Conservation (phyloP, 2,329 filamentous ascomycete species). For the Zasmidium cellare region DNA sequence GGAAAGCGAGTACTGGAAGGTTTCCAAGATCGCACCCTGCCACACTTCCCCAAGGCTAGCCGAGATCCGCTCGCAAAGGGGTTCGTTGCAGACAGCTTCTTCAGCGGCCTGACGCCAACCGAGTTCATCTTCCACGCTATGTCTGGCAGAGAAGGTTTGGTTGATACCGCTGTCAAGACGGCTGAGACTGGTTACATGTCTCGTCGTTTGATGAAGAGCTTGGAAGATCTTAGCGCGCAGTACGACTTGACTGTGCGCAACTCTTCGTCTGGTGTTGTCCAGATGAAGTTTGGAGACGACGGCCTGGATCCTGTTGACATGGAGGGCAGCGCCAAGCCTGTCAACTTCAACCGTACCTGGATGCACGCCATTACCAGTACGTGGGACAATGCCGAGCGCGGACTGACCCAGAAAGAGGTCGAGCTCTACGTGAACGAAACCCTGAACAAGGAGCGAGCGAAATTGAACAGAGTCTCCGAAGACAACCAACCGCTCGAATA, state of each 20-base stretch:
- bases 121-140: slow-evolving; percentile 99
- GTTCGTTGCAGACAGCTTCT: slow-evolving; percentile 97
- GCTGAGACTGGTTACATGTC: slow-evolving; percentile 99
- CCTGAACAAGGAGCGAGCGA: slow-evolving; percentile 66
- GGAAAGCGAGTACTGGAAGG: slow-evolving; percentile 90
- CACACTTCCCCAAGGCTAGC: slow-evolving; percentile 92
- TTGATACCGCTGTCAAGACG: slow-evolving; percentile 98
- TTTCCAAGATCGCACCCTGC: slow-evolving; percentile 91
- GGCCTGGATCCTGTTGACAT: slow-evolving; percentile 95
- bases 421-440: slow-evolving; percentile 65
- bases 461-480: slow-evolving; percentile 47
- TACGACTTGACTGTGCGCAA: slow-evolving; percentile 96
- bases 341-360: slow-evolving; percentile 89
- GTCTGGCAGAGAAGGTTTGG: slow-evolving; percentile 94
- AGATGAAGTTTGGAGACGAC: slow-evolving; percentile 97
- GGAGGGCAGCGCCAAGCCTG: slow-evolving; percentile 90
- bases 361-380: slow-evolving; percentile 75
- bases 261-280: slow-evolving; percentile 82
- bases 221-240: slow-evolving; percentile 89
- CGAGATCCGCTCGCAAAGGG: slow-evolving; percentile 93
- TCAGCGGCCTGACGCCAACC: slow-evolving; percentile 81
- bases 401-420: slow-evolving; percentile 74
- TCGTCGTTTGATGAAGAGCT: slow-evolving; percentile 92
- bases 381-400: slow-evolving; percentile 73
- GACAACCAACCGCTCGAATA: slow-evolving; percentile 58